phyloP scores from a whole-genome alignment of 495 filamentous ascomycete genomes.

The Zalerion maritima region DNA sequence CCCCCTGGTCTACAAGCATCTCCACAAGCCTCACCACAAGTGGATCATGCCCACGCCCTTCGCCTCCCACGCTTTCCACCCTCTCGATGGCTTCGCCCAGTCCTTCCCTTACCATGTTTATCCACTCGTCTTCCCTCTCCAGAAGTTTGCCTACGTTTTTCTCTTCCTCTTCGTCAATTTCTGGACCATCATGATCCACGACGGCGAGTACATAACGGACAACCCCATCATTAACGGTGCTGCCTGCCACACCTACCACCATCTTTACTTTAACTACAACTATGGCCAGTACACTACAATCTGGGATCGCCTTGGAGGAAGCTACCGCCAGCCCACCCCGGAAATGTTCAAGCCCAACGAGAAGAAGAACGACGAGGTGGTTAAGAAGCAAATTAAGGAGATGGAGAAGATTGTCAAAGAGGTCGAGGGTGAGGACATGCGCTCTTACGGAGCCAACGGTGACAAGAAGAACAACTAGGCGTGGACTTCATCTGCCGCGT shows the following conservation, averaged over 20 bases:
- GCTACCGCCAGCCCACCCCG: constrained; percentile 76
- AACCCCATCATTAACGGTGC: constrained; percentile 84
- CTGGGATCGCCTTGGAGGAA: constrained; percentile 83
- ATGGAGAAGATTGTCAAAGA: constrained; percentile 75
- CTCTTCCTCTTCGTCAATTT: constrained; percentile 90
- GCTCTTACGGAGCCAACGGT: constrained; percentile 42
- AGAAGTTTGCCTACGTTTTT: constrained; percentile 75
- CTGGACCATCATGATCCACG: constrained; percentile 96
- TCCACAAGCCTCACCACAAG: constrained; percentile 98
- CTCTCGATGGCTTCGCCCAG: constrained; percentile 85
- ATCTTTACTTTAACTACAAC: constrained; percentile 98
- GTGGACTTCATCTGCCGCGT: too few species aligned
- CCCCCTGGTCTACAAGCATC: constrained; percentile 63
- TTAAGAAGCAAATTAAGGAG: constrained; percentile 66
- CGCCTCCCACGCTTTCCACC: constrained; percentile 89
- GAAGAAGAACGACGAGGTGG: constrained; percentile 74
- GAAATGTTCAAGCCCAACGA: constrained; percentile 76
- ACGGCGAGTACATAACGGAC: constrained; percentile 89
- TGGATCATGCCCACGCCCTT: constrained; percentile 98
- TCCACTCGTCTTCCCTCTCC: constrained; percentile 83
- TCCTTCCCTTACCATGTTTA: constrained; percentile 87
- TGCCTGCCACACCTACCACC: constrained; percentile 81
- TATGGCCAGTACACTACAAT: constrained; percentile 94
- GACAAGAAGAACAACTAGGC: constrained; percentile 37
- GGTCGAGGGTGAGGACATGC: constrained; percentile 80